Conservation (phyloP, 1,139 yeast species). For the Trichomonascaceae sp. region DNA sequence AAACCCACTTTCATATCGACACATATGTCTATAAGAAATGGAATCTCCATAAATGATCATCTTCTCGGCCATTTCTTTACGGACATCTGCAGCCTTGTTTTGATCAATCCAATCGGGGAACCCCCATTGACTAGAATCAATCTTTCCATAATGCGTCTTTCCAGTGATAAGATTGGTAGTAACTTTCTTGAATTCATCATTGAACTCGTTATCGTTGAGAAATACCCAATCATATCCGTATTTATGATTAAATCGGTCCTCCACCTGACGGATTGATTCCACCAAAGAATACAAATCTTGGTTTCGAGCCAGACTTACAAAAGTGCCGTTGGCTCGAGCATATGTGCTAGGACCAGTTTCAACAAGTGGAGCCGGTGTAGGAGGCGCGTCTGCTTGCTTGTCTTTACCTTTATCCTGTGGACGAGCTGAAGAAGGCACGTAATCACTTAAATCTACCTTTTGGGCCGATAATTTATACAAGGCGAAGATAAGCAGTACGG, state of each 20-base stretch:
- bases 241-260: slow-evolving; percentile 62
- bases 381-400: not conserved
- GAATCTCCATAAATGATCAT: slow-evolving; percentile 61
- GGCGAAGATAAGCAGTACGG: slow-evolving; percentile 33
- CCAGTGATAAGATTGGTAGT: slow-evolving; percentile 53
- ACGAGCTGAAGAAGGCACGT: slow-evolving; percentile 13
- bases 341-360: slow-evolving; percentile 5
- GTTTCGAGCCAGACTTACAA: slow-evolving; percentile 69
- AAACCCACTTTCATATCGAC: slow-evolving; percentile 89
- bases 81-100: slow-evolving; percentile 49
- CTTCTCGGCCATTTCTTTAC: slow-evolving; percentile 44
- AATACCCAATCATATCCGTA: slow-evolving; percentile 77
- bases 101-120: slow-evolving; percentile 66
- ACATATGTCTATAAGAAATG: slow-evolving; percentile 77
- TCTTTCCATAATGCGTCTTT: slow-evolving; percentile 53
- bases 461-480: slow-evolving; percentile 32
- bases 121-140: slow-evolving; percentile 70
- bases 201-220: slow-evolving; percentile 58
- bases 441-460: slow-evolving; percentile 25
- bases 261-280: slow-evolving; percentile 57
- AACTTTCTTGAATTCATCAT: slow-evolving; percentile 43
- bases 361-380: not conserved
- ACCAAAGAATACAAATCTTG: slow-evolving; percentile 54
- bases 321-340: slow-evolving; percentile 50
- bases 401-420: not conserved